phyloP scores from a whole-genome alignment of 2,329 filamentous ascomycete species.

The Domatiomyces globalis region DNA sequence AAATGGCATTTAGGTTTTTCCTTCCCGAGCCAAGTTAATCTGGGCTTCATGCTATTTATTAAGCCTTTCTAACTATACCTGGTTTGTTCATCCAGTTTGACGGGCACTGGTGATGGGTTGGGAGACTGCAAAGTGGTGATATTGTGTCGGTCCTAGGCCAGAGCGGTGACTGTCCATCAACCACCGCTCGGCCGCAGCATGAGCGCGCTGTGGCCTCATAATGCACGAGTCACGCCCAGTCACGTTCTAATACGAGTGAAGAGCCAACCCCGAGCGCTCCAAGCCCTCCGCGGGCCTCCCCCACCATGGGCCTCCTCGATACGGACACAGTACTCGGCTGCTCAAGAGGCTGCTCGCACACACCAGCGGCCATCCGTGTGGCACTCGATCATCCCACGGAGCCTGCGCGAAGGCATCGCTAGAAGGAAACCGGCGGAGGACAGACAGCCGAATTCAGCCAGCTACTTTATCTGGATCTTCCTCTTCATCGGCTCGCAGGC shows the following conservation, averaged over 20 bases:
- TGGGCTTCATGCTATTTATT: too few species aligned
- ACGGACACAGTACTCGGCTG: background rate
- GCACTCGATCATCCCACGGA: slow-evolving; percentile 54
- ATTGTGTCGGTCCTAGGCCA: background rate
- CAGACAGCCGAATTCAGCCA: slow-evolving; percentile 57
- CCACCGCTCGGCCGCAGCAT: background rate
- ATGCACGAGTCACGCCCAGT: background rate
- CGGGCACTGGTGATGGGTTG: too few species aligned
- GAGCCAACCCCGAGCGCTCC: background rate
- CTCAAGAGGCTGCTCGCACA: background rate
- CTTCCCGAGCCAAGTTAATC: too few species aligned
- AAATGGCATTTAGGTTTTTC: too few species aligned
- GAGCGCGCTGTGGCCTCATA: background rate
- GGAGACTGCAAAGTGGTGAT: too few species aligned
- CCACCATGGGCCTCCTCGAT: background rate
- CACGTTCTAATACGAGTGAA: background rate
- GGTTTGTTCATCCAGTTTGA: too few species aligned
- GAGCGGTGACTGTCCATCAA: background rate
- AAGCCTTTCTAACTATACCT: too few species aligned
- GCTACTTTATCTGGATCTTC: slow-evolving; percentile 69
- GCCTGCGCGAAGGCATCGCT: slow-evolving; percentile 24
- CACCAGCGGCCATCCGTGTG: slow-evolving; percentile 49
- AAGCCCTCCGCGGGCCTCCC: too few species aligned
- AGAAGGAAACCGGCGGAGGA: slow-evolving; percentile 26
- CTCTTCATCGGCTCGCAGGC: slow-evolving; percentile 87